A percentile compares a stretch with the other conserved stretches of the same genome.
Conservation (phyloP, 2,329 filamentous ascomycete species). For the Fusarium sp. region DNA sequence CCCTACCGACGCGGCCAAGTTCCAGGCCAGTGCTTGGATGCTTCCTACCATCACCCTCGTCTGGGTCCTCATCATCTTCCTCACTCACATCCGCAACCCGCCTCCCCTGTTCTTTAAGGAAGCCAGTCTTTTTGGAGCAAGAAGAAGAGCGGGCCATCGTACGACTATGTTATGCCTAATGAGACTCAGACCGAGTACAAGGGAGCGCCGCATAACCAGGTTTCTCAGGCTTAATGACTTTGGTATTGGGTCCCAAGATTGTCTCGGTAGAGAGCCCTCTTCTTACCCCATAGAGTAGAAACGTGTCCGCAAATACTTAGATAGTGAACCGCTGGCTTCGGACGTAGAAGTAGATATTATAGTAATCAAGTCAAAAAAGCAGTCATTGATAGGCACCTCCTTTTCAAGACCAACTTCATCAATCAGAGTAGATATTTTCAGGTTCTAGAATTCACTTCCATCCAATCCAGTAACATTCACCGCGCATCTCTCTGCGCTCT, state of each 20-base stretch:
- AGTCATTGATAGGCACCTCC: not conserved
- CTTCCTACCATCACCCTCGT: conserved; percentile 49
- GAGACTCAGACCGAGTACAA: conserved; percentile 21
- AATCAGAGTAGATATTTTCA: not conserved
- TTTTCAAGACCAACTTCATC: not conserved
- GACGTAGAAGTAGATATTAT: not conserved
- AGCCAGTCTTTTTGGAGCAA: conserved; percentile 28
- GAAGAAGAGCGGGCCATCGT: conserved; percentile 12
- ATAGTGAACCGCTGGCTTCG: not conserved
- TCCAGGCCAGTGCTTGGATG: conserved; percentile 45
- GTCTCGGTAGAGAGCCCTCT: not conserved
- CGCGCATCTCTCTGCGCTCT: conserved; percentile 7
- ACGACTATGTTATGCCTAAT: conserved; percentile 21
- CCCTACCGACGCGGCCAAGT: conserved; percentile 20
- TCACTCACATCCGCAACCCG: conserved; percentile 48
- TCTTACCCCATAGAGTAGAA: not conserved
- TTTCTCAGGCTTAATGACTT: not conserved
- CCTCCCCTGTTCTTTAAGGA: conserved; percentile 34
- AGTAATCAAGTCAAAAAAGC: not conserved
- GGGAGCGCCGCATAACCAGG: not conserved
- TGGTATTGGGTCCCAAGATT: not conserved
- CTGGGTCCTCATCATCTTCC: conserved; percentile 46
- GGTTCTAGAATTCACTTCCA: not conserved
- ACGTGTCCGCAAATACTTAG: not conserved
- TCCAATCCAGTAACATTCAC: not conserved